Conservation (phyloP, 2,329 filamentous ascomycete species). For the Aspergillus ruber region DNA sequence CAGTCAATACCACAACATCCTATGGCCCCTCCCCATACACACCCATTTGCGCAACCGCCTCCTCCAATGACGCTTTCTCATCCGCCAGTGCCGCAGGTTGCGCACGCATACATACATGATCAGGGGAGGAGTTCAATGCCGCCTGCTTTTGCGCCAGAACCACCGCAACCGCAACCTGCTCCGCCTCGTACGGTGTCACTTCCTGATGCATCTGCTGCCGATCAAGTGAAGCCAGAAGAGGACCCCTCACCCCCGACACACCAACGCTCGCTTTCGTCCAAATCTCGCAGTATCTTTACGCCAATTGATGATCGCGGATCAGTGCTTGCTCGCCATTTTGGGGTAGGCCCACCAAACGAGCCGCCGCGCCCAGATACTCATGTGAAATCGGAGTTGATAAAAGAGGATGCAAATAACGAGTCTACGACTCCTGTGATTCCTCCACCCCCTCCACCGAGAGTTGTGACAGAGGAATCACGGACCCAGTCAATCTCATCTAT, state of each 20-base stretch:
- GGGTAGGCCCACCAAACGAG: conserved; percentile 53
- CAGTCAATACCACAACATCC: conserved; percentile 38
- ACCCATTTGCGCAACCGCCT: conserved; percentile 20
- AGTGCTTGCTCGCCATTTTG: conserved; percentile 76
- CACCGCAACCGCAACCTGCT: conserved; percentile 50
- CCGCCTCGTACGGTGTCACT: conserved; percentile 54
- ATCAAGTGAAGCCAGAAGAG: conserved; percentile 45
- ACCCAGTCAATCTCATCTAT: conserved; percentile 55
- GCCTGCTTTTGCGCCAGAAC: conserved; percentile 60
- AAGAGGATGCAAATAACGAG: conserved; percentile 47
- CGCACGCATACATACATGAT: conserved; percentile 70
- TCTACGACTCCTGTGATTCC: conserved; percentile 53
- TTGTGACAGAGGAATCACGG: conserved; percentile 39
- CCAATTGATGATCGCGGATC: conserved; percentile 92
- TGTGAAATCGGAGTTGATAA: conserved; percentile 26
- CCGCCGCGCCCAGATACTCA: conserved; percentile 39
- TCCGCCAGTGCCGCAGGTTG: conserved; percentile 45
- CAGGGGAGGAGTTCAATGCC: conserved; percentile 67
- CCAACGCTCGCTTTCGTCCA: conserved; percentile 60
- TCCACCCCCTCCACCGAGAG: conserved; percentile 48
- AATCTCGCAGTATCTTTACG: conserved; percentile 90
- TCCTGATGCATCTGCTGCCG: conserved; percentile 49
- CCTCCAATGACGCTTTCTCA: conserved; percentile 27
- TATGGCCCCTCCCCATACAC: conserved; percentile 30
- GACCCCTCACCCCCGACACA: conserved; percentile 40